Base-by-base conservation (phyloP, 257 asterid species). In the Plectranthus barbatus region DNA sequence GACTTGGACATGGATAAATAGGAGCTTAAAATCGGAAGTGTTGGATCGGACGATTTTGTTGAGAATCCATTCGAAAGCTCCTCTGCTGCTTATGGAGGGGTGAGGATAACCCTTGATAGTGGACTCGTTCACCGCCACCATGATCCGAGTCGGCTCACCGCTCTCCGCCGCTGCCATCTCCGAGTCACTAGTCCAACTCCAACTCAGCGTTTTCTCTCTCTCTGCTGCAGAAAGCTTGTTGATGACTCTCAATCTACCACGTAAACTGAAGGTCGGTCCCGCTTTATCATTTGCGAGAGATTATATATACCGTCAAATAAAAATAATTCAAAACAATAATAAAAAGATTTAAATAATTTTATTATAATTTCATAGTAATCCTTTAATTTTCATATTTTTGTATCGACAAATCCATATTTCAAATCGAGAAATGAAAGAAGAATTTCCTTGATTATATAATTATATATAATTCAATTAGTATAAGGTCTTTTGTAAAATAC, bases 11-110 rank as follows among this genome's bases (percentile, higher is more conserved):
- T 90, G 97, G 56, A 87, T 77, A 53, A 90, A 72, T n/a, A 85
- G 80, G 36, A 90, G 77, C 53, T 82, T 85, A 80, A 87, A 90
- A 31, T 44, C 92, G 72, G 80, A 59, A 41, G 87, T 77, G 67
- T 90, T 87, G 56, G 83, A 57, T 58, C 96, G 93, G 54, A 87
- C 62, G 67, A 90, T 77, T 74, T 90, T 90, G 55, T 73, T 79
- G 72, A 90, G 56, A 69, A 87, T 80, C 97, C 97, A 90, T 0
- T 87, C 91, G 68, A 90, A 90, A 11, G 97, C 97, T 47, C 89
- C 88, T 67, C 67, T 80, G 48, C 95, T 78, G 77, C 97, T 90
- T 39, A 90, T 85, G 9, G 97, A 87, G 7, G 97, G 79, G 70
- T 83, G 82, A 2, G 97, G 97, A 57, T 90, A 90, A 0, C 97